Evolutionary conservation across 2,329 filamentous ascomycete genomes (phyloP).

Genomic region (Stachybotrys echinatus): DNA sequence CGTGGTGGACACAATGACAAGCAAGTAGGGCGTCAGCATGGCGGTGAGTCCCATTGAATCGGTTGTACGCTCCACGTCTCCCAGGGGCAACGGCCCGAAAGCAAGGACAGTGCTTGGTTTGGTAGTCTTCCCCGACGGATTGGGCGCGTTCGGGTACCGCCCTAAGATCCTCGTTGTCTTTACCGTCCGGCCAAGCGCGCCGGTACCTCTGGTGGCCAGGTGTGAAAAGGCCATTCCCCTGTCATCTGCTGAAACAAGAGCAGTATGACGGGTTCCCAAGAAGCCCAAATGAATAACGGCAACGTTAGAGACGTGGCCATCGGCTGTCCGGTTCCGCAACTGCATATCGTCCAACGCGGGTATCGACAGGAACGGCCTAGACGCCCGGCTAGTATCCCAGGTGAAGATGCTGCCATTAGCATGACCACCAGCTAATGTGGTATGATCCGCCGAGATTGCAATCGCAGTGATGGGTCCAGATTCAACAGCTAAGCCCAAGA

Average conservation of each 20-base stretch:
- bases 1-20: conserved; percentile 96
- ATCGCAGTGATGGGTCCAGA: conserved; percentile 82
- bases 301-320: conserved; percentile 77
- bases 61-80: conserved; percentile 86
- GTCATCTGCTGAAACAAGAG: conserved; percentile 90
- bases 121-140: conserved; percentile 58
- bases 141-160: conserved; percentile 71
- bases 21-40: conserved; percentile 88
- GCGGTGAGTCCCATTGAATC: conserved; percentile 88
- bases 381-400: conserved; percentile 83
- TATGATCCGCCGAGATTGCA: conserved; percentile 89
- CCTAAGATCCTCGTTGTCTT: conserved; percentile 89
- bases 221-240: conserved; percentile 98
- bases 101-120: conserved; percentile 95
- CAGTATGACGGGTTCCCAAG: conserved; percentile 86
- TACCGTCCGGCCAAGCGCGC: conserved; percentile 76
- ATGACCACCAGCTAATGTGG: conserved; percentile 86
- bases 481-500: conserved; percentile 64
- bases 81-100: conserved; percentile 83
- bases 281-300: conserved; percentile 91
- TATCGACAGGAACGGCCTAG: conserved; percentile 84
- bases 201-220: conserved; percentile 84
- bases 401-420: conserved; percentile 89
- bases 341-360: conserved; percentile 66
- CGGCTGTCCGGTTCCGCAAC: conserved; percentile 58